A percentile compares a stretch with the other conserved stretches of the same genome.
Evolutionary conservation across 1,284 basidiomycete species (phyloP).

Genomic region (Tausonia pullulans): DNA sequence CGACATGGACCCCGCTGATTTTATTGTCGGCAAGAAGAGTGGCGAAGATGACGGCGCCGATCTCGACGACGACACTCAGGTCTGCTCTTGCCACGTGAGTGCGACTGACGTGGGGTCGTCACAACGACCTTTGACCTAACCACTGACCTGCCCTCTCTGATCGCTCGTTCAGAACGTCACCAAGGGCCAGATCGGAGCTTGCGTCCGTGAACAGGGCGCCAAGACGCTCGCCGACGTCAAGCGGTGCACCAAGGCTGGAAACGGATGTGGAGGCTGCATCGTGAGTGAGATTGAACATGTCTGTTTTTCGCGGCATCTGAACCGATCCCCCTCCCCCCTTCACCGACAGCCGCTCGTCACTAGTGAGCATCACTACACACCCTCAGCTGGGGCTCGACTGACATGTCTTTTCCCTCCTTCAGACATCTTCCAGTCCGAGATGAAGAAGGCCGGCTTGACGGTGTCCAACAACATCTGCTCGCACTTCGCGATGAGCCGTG

Average conservation of each 20-base stretch:
- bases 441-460: conserved; percentile 55
- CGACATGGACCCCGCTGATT: conserved; percentile 52
- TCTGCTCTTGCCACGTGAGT: conserved; percentile 53
- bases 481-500: conserved; percentile 57
- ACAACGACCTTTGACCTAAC: conserved; percentile 2
- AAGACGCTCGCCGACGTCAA: conserved; percentile 50
- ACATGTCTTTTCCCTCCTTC: not conserved
- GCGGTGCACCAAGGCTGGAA: conserved; percentile 55
- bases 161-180: conserved; percentile 43
- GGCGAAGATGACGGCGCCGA: conserved; percentile 52
- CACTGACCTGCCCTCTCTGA: not conserved
- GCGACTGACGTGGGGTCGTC: not conserved
- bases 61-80: conserved; percentile 57
- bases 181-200: conserved; percentile 49
- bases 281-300: not conserved
- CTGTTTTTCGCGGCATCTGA: not conserved
- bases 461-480: conserved; percentile 53
- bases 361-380: not conserved
- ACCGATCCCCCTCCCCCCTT: too few species aligned
- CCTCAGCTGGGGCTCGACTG: too few species aligned
- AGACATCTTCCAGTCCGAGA: conserved; percentile 51
- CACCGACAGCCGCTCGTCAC: conserved; percentile 42
- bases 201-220: conserved; percentile 45
- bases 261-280: conserved; percentile 59
- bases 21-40: conserved; percentile 50